phyloP scores from a whole-genome alignment of 2,329 filamentous ascomycete species.

The Rosellinia necatrix region DNA sequence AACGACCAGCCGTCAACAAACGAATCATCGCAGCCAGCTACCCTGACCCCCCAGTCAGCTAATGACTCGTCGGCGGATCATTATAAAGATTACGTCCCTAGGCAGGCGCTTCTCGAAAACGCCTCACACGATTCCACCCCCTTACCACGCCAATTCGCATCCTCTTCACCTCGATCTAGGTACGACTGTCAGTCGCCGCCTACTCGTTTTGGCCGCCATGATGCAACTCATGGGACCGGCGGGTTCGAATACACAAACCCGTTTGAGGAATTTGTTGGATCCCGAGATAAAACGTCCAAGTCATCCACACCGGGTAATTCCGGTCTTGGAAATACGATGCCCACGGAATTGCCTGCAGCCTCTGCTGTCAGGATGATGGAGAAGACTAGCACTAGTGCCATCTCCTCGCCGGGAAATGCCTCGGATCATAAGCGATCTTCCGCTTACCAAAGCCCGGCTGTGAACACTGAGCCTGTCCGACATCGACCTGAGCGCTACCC shows the following conservation, averaged over 20 bases:
- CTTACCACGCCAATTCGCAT: slow-evolving; percentile 34
- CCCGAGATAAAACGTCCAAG: slow-evolving; percentile 49
- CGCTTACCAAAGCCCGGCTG: slow-evolving; percentile 49
- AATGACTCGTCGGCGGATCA: slow-evolving; percentile 41
- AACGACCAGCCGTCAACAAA: slow-evolving; percentile 51
- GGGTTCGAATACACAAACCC: slow-evolving; percentile 46
- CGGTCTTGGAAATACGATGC: slow-evolving; percentile 33
- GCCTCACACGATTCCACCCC: slow-evolving; percentile 36
- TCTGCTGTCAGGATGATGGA: slow-evolving; percentile 55
- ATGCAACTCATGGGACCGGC: slow-evolving; percentile 32
- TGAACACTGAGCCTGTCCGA: slow-evolving; percentile 49
- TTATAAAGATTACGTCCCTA: slow-evolving; percentile 32
- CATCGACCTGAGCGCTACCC: slow-evolving; percentile 39
- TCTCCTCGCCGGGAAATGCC: slow-evolving; percentile 38
- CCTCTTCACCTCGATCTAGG: slow-evolving; percentile 35
- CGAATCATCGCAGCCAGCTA: slow-evolving; percentile 50
- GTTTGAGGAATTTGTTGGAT: slow-evolving; percentile 51
- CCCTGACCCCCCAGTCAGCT: slow-evolving; percentile 51
- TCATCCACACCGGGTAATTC: slow-evolving; percentile 42
- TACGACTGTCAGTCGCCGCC: slow-evolving; percentile 38
- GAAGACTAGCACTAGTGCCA: slow-evolving; percentile 48
- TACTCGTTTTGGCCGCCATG: slow-evolving; percentile 37
- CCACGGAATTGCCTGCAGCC: slow-evolving; percentile 39
- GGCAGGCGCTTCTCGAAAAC: slow-evolving; percentile 29
- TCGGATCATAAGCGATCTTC: slow-evolving; percentile 28